Evolutionary conservation across 208 protist species (phyloP), one percentile per base, ranked within the genome.

Genomic region (Leptomonas seymouri): DNA sequence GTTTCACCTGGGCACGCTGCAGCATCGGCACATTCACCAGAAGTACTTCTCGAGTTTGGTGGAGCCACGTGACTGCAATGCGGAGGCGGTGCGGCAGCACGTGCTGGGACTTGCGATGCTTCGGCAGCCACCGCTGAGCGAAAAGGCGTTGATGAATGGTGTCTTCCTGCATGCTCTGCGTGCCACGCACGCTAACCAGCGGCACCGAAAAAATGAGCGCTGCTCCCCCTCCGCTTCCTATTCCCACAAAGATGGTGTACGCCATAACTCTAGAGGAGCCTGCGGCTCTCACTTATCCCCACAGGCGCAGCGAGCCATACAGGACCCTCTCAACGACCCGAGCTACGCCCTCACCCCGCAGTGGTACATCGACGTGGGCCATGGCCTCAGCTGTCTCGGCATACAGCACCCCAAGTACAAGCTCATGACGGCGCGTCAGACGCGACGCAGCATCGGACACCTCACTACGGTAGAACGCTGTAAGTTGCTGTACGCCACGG

Each of bases 141-240:
- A 91, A 34, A 51, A 25, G 31, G 41, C 61, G 21, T 71, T 95
- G 20, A 79, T 95, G 68, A 80, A 95, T 68, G 86, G 90, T 49
- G 42, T 94, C 39, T 95, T 97, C 71, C 74, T 97, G 14, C 92
- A 97, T 62, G 86, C 84, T 0, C 71, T 97, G 36, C 89, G 92
- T 44, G 30, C 64, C 55, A 39, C 65, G 8, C 57, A 64, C 36
- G 42, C 58, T 8, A 44, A 45, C 46, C 66, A 30, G 23, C 53
- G 48, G 18, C 18, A 27, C 12, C n/a, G 8, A 25, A 14, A n/a
- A 66, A 15, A 42, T 18, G 4, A 5, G 0, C 41, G 36, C 25
- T 48, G 30, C 8, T 16, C 25, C 42, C 15, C 66, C 27, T 61
- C 30, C 16, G 7, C 20, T n/a, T 55, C 27, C 0, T 41, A 11